Percentiles rank a stretch among this genome's conserved stretches.
Conservation (phyloP, 208 protist species). For the Porcisia deanei region DNA sequence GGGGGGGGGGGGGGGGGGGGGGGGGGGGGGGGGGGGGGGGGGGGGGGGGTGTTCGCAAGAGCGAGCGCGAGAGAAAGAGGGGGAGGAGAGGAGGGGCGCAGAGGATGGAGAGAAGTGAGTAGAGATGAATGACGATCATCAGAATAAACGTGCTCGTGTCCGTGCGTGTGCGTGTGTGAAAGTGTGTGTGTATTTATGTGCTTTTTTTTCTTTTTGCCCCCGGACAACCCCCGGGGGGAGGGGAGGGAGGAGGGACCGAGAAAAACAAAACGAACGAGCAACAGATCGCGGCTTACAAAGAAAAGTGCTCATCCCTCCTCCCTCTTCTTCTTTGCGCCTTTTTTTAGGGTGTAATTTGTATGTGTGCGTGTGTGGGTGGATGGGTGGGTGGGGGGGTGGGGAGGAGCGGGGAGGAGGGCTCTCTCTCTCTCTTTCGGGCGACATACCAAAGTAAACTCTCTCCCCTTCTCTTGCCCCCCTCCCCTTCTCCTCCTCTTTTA, state of each 20-base stretch:
- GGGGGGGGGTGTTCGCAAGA: not conserved
- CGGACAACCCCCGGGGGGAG: not conserved
- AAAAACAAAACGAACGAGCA: not conserved
- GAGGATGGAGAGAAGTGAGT: constrained; percentile 6
- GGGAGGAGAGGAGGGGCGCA: constrained; percentile 3
- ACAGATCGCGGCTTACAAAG: too few species aligned
- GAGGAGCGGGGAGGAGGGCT: too few species aligned
- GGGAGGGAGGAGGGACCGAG: not conserved
- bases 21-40: too few species aligned
- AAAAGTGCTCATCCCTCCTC: too few species aligned
- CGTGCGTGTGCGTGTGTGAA: not conserved
- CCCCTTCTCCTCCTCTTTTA: not conserved
- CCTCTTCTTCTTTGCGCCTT: too few species aligned
- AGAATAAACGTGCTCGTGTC: too few species aligned
- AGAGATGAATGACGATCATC: too few species aligned
- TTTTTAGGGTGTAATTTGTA: not conserved
- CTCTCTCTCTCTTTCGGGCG: too few species aligned
- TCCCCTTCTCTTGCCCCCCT: too few species aligned
- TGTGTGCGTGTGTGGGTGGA: constrained; percentile 10
- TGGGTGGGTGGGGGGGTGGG: not conserved
- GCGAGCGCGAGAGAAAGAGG: not conserved
- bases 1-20: too few species aligned
- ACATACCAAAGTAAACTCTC: too few species aligned
- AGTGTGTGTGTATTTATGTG: not conserved
- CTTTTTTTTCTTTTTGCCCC: too few species aligned